A percentile compares a stretch with the other conserved stretches of the same genome.
phyloP scores from a whole-genome alignment of 2,329 filamentous ascomycete species.

The Trichoderma hamatum region DNA sequence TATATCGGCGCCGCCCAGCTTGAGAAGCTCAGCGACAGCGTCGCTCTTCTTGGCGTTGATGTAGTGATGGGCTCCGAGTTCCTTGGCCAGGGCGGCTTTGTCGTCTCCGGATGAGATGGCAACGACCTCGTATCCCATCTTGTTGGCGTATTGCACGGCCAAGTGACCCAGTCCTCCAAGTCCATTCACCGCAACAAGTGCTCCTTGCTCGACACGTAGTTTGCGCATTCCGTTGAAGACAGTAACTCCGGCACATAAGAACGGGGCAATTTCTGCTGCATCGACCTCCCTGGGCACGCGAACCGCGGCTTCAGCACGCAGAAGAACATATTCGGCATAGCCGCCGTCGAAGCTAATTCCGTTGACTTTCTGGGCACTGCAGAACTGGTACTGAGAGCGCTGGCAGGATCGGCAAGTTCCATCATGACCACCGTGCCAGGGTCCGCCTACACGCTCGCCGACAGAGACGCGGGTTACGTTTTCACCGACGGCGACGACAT shows the following conservation, averaged over 20 bases:
- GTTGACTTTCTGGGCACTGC: constrained; percentile 64
- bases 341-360: constrained; percentile 69
- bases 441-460: constrained; percentile 64
- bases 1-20: constrained; percentile 64
- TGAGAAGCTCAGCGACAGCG: constrained; percentile 50
- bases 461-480: constrained; percentile 59
- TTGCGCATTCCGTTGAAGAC: constrained; percentile 64
- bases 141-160: constrained; percentile 73
- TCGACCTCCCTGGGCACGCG: constrained; percentile 56
- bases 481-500: constrained; percentile 61
- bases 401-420: constrained; percentile 64
- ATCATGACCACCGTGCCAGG: constrained; percentile 58
- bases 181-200: constrained; percentile 63
- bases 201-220: constrained; percentile 55
- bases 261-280: constrained; percentile 57
- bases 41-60: constrained; percentile 57
- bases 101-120: constrained; percentile 66
- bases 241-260: constrained; percentile 67
- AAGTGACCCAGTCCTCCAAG: constrained; percentile 77
- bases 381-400: constrained; percentile 68
- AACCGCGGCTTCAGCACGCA: constrained; percentile 63
- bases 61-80: constrained; percentile 50
- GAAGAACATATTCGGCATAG: constrained; percentile 64
- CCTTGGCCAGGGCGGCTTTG: constrained; percentile 68
- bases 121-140: constrained; percentile 75